Percentiles rank a stretch among this genome's conserved stretches.
phyloP scores from a whole-genome alignment of 768 basidiomycete genomes.

The Kwoniella pini region DNA sequence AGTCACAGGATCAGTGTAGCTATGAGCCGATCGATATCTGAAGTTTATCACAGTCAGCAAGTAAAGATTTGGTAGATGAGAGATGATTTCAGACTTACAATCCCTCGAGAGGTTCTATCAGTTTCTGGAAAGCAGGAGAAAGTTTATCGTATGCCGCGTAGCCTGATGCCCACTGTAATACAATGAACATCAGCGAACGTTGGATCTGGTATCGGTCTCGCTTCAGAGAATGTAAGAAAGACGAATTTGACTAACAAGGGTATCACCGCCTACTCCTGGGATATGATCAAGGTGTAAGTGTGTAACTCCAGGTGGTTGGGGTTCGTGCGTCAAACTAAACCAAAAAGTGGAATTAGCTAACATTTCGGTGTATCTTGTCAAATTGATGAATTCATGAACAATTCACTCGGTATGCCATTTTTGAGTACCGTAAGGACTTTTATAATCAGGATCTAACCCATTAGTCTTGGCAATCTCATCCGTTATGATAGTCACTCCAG shows the following conservation, averaged over 20 bases:
- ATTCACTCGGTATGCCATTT: conserved; percentile 32
- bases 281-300: conserved; percentile 25
- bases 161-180: conserved; percentile 30
- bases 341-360: not conserved
- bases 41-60: not conserved
- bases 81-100: conserved; percentile 1
- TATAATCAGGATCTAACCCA: conserved; percentile 65
- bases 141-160: conserved; percentile 39
- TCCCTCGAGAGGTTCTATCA: conserved; percentile 34
- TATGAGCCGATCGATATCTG: conserved; percentile 33
- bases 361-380: not conserved
- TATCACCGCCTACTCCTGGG: conserved; percentile 20
- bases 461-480: conserved; percentile 17
- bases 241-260: not conserved
- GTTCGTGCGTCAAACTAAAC: conserved; percentile 20
- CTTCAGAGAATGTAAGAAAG: too few relatives aligned
- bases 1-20: conserved; percentile 29
- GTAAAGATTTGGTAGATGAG: too few relatives aligned
- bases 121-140: conserved; percentile 32
- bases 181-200: too few relatives aligned
- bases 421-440: conserved; percentile 58
- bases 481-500: conserved; percentile 34
- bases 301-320: conserved; percentile 22
- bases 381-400: too few relatives aligned
- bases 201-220: too few relatives aligned